A percentile compares a stretch with the other conserved stretches of the same genome.
Evolutionary conservation across 2,329 filamentous ascomycete species (phyloP).

Genomic region (Verticillium isaacii): DNA sequence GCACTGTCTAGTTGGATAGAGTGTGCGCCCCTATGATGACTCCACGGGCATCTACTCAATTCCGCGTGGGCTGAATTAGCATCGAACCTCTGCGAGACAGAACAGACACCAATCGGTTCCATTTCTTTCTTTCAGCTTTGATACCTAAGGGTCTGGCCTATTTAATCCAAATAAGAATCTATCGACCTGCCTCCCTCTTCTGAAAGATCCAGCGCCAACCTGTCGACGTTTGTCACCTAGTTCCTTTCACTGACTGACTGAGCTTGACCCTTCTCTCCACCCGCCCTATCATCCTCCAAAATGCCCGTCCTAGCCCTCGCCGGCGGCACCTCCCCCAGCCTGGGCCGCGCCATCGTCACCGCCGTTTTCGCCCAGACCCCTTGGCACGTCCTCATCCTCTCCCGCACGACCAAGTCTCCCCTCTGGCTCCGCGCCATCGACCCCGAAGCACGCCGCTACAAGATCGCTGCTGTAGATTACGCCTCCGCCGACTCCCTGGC

Average conservation of each 20-base stretch:
- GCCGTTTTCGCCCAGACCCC: neutral
- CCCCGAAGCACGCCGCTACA: neutral
- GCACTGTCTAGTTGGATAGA: no score
- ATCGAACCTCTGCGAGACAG: no score
- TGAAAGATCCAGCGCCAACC: no score
- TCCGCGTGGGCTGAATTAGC: no score
- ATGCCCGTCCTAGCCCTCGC: neutral
- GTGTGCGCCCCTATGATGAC: no score
- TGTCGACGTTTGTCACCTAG: no score
- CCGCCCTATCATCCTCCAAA: neutral
- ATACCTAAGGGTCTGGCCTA: no score
- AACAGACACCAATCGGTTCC: no score
- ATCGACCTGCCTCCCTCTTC: neutral
- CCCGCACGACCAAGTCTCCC: neutral
- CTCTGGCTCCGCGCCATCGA: constrained; percentile 2
- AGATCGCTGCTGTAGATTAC: neutral
- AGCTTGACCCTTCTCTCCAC: neutral
- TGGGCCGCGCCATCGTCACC: neutral
- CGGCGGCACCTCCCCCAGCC: constrained; percentile 1
- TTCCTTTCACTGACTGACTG: neutral
- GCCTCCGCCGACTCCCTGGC: neutral
- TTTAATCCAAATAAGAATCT: neutral
- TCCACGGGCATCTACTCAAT: no score
- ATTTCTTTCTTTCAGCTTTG: no score
- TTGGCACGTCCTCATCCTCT: constrained; percentile 2